phyloP scores from a whole-genome alignment of 2,329 filamentous ascomycete species.

The Bimuria novae-zelandiae region DNA sequence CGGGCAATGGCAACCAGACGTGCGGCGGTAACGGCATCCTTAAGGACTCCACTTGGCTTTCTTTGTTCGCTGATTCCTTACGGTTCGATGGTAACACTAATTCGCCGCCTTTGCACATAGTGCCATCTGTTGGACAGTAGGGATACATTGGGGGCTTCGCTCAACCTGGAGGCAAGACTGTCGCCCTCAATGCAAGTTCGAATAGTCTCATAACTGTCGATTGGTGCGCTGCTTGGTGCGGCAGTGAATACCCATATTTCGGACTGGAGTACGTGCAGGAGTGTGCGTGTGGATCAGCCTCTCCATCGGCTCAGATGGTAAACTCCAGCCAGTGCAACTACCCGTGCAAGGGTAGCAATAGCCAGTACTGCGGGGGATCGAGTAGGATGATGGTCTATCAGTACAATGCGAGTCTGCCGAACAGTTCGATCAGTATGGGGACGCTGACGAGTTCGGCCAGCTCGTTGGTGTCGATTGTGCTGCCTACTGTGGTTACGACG shows the following conservation, averaged over 20 bases:
- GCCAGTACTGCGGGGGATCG: constrained; percentile 12
- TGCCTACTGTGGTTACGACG: too few species aligned
- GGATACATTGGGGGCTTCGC: constrained; percentile 18
- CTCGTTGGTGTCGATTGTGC: too few species aligned
- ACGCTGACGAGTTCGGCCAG: background rate
- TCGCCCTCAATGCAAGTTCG: constrained; percentile 9
- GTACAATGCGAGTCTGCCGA: background rate
- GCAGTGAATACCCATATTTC: constrained; percentile 33
- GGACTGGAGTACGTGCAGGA: constrained; percentile 37
- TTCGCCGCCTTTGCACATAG: constrained; percentile 21
- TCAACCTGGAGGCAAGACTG: constrained; percentile 15
- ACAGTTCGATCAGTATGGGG: background rate
- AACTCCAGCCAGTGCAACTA: constrained; percentile 9
- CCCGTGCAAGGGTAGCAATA: constrained; percentile 13
- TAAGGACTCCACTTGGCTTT: constrained; percentile 50
- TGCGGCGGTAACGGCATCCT: constrained; percentile 59
- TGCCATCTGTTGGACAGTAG: constrained; percentile 18
- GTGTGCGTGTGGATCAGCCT: constrained; percentile 13
- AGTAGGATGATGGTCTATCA: constrained; percentile 14
- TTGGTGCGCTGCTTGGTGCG: background rate
- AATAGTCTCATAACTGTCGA: constrained; percentile 25
- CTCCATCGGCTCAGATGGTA: background rate
- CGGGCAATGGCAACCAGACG: constrained; percentile 55
- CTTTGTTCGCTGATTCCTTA: constrained; percentile 38
- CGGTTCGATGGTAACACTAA: constrained; percentile 26